Percentiles rank a stretch among this genome's conserved stretches.
Conservation (phyloP, 2,329 filamentous ascomycete species). For the Leptoxyphium fumago region DNA sequence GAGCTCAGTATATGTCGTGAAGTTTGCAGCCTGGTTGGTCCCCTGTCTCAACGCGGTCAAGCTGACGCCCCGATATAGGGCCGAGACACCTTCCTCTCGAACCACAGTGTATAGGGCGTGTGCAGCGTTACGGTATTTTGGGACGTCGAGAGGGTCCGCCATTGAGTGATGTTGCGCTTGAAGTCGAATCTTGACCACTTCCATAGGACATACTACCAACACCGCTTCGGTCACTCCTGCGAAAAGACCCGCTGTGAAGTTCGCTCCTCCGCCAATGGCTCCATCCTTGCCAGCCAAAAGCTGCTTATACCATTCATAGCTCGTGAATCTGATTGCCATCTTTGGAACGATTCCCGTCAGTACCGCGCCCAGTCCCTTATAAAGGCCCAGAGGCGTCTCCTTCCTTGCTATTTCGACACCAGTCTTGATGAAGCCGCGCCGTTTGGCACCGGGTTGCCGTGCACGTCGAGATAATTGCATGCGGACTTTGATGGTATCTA, state of each 20-base stretch:
- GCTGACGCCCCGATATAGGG: constrained; percentile 84
- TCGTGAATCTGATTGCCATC: constrained; percentile 98
- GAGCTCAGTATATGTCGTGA: constrained; percentile 92
- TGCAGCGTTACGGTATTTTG: constrained; percentile 93
- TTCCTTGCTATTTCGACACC: constrained; percentile 73
- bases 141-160: constrained; percentile 88
- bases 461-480: constrained; percentile 94
- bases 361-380: constrained; percentile 96
- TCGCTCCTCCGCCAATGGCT: constrained; percentile 52
- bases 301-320: constrained; percentile 91
- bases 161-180: constrained; percentile 97
- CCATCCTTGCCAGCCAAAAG: constrained; percentile 55
- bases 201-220: constrained; percentile 93
- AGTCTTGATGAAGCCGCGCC: constrained; percentile 76
- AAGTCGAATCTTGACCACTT: constrained; percentile 95
- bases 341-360: constrained; percentile 94
- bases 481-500: constrained; percentile 96
- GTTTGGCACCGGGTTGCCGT: constrained; percentile 62
- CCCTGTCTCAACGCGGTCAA: constrained; percentile 89
- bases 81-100: constrained; percentile 74
- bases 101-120: constrained; percentile 74
- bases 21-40: constrained; percentile 96
- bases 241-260: constrained; percentile 69
- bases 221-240: constrained; percentile 96
- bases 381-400: constrained; percentile 83